Evolutionary conservation across 768 basidiomycete genomes (phyloP).

Genomic region (Dentipellis sp.): DNA sequence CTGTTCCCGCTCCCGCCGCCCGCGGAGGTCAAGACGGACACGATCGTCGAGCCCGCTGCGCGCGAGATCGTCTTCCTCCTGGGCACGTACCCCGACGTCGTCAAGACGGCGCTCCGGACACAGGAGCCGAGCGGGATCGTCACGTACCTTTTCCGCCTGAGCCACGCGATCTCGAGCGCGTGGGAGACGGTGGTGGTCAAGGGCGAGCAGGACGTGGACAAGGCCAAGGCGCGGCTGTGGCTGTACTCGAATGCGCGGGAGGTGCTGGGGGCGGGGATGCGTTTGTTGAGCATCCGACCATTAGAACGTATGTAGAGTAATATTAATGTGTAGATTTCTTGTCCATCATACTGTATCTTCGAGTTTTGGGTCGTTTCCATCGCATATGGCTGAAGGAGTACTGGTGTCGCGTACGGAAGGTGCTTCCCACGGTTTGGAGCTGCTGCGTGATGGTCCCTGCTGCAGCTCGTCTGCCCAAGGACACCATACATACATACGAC

Average conservation of each 20-base stretch:
- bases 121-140: constrained; percentile 89
- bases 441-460: neutral
- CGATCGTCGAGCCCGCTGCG: constrained; percentile 62
- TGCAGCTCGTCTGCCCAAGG: neutral
- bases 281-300: constrained; percentile 79
- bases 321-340: too few species aligned
- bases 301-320: constrained; percentile 76
- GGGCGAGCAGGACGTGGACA: constrained; percentile 66
- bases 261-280: constrained; percentile 82
- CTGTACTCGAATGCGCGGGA: constrained; percentile 84
- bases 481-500: neutral
- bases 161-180: constrained; percentile 83
- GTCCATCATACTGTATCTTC: too few species aligned
- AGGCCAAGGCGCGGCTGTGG: constrained; percentile 80
- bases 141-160: constrained; percentile 79
- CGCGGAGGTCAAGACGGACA: constrained; percentile 54
- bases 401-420: too few species aligned
- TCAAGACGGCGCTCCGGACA: constrained; percentile 74
- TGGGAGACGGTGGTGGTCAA: constrained; percentile 89
- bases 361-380: too few species aligned
- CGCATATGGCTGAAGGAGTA: too few species aligned
- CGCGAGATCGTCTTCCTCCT: constrained; percentile 83
- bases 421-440: too few species aligned
- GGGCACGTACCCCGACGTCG: constrained; percentile 85
- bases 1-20: constrained; percentile 69